Evolutionary conservation across 2,329 filamentous ascomycete species (phyloP).

Genomic region (Stachybotrys elegans): DNA sequence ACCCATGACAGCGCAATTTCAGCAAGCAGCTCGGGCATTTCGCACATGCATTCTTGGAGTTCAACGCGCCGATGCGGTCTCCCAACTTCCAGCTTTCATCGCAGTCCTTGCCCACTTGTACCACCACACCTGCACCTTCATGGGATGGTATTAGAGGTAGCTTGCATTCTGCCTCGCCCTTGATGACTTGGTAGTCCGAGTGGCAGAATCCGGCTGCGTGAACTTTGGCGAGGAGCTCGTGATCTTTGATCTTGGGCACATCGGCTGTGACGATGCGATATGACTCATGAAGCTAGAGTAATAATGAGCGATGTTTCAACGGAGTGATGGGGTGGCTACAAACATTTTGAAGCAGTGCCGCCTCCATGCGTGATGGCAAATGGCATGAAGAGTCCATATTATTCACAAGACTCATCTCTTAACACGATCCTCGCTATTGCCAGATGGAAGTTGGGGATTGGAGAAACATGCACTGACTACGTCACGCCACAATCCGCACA

Average conservation of each 20-base stretch:
- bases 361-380: too few species aligned
- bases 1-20: constrained; percentile 7
- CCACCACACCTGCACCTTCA: constrained; percentile 28
- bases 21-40: constrained; percentile 21
- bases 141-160: constrained; percentile 27
- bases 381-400: too few species aligned
- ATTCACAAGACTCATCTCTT: too few species aligned
- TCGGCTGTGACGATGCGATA: not conserved
- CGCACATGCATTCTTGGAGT: constrained; percentile 26
- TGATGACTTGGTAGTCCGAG: constrained; percentile 28
- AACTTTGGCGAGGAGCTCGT: constrained; percentile 8
- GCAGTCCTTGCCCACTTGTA: constrained; percentile 18
- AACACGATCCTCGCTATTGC: too few species aligned
- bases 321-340: too few species aligned
- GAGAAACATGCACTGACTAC: too few species aligned
- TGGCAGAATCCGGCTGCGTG: constrained; percentile 31
- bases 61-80: constrained; percentile 29
- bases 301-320: not conserved
- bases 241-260: not conserved
- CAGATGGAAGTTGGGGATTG: too few species aligned
- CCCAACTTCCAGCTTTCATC: constrained; percentile 20
- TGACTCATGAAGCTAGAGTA: not conserved
- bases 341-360: too few species aligned
- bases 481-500: too few species aligned
- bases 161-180: constrained; percentile 23